These are phyloP conservation scores for Fusarium fracticaudum DNA, from an alignment of 2,329 filamentous ascomycete species.

Conservation along the genomic window DNA sequence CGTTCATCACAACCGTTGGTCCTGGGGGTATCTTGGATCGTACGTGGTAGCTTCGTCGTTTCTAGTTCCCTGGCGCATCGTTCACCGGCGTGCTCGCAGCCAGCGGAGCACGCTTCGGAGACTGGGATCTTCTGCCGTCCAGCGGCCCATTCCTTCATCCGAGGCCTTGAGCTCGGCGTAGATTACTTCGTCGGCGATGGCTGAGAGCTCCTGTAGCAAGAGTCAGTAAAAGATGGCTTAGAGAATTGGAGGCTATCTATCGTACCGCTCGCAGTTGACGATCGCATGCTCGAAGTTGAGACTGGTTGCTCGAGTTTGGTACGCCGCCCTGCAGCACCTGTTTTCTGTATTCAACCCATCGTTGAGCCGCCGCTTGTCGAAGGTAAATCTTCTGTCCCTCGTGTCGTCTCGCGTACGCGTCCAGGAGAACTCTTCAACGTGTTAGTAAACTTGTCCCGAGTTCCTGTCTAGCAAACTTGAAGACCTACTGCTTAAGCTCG, in stretches of 20 bases:
- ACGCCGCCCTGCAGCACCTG: conserved; percentile 62
- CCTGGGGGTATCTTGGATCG: conserved; percentile 25
- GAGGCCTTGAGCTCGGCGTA: conserved; percentile 64
- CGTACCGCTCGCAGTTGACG: conserved; percentile 66
- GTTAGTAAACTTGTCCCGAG: conserved; percentile 3
- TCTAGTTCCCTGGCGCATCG: neutral
- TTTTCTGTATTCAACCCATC: conserved; percentile 66
- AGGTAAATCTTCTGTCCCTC: conserved; percentile 72
- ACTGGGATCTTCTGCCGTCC: conserved; percentile 70
- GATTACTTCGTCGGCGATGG: conserved; percentile 67
- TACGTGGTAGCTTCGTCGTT: conserved; percentile 19
- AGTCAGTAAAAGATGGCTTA: neutral
- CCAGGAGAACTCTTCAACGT: conserved; percentile 61
- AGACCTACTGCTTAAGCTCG: conserved; percentile 68
- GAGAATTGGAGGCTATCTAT: conserved; percentile 32
- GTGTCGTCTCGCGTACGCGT: conserved; percentile 69
- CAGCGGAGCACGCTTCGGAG: conserved; percentile 67
- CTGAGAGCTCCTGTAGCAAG: conserved; percentile 59
- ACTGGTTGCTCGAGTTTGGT: conserved; percentile 58
- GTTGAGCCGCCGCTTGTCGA: conserved; percentile 67
- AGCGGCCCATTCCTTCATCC: conserved; percentile 66
- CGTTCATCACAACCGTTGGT: conserved; percentile 23
- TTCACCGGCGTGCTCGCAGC: conserved; percentile 55
- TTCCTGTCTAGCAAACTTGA: neutral
- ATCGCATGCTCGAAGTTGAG: conserved; percentile 64